These are phyloP conservation scores for Schoenoplectus triqueter DNA, from an alignment of 202 grass and related monocot species.

Conservation along the genomic window DNA sequence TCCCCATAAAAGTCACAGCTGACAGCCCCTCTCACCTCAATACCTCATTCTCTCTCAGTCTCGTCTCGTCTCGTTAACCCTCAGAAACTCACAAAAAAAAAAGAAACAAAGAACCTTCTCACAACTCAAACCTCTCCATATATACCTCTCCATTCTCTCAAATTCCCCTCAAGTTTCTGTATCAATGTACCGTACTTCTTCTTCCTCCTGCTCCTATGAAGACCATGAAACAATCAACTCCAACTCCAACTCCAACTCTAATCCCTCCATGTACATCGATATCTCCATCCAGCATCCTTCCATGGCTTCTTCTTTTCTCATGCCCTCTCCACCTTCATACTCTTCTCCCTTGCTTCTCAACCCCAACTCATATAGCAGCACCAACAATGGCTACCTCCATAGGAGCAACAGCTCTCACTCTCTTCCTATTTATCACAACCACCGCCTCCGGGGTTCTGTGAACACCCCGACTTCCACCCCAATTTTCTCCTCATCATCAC, in stretches of 20 bases:
- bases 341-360: slow-evolving; percentile 18
- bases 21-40: no score
- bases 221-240: slow-evolving; percentile 13
- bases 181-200: slow-evolving; percentile 36
- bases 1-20: no score
- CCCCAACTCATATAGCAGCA: slow-evolving; percentile 8
- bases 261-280: neutral
- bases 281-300: slow-evolving; percentile 17
- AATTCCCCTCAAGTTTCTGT: neutral
- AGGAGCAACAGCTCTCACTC: slow-evolving; percentile 43
- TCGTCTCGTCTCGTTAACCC: no score
- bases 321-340: slow-evolving; percentile 32
- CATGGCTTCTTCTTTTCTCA: slow-evolving; percentile 3
- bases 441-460: neutral
- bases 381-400: slow-evolving; percentile 22
- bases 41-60: neutral
- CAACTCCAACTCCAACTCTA: neutral
- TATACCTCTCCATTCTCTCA: neutral
- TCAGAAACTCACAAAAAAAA: slow-evolving; percentile 9
- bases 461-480: neutral
- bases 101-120: no score
- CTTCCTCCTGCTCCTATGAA: slow-evolving; percentile 31
- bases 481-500: slow-evolving; percentile 16
- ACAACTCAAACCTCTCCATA: neutral
- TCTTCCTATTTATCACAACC: slow-evolving; percentile 39